Evolutionary conservation across 805 yeast genomes (phyloP), one percentile per base, ranked within the genome.

Genomic region (Isabelozyma pseudorhagii): DNA sequence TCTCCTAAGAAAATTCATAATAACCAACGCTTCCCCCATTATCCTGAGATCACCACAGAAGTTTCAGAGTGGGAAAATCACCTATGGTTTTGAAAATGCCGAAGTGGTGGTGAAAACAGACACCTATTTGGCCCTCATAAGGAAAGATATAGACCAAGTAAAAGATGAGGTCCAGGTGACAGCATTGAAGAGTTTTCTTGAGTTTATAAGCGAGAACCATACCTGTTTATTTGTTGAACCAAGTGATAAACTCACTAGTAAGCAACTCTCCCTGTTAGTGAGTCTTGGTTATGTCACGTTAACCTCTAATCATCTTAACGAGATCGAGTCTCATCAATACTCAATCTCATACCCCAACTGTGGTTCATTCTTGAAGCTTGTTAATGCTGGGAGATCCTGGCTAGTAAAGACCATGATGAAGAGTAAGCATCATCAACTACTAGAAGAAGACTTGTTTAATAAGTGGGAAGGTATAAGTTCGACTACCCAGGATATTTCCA

Each of bases 301-400:
- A 45, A 69, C 77, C 0, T 73, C 78, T 8, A 74, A 74, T 51
- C 77, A 74, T 46, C 64, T 75, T 45, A 69, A 71, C 45, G 74
- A 68, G 51, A 69, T 76, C 39, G 79, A 74, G 42, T 48, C 61
- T 5, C 60, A 68, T 50, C 64, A 69, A 52, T 75, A 77, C 50
- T 62, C 75, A 17, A 54, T 82, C 3, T 64, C 81, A 7, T 68
- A 74, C 25, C 85, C 85, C 0, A 72, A 76, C 44, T 67, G 81
- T 50, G 86, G 86, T 0, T 71, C 77, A 1, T 72, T 67, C 44
- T 60, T 81, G 40, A 73, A 74, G 48, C 62, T 80, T 34, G 58
- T 79, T 14, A 77, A 72, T 50, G 61, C 70, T 1, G 76, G 83
- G 0, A 62, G 80, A 42, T 60, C 62, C 0, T 75, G 79, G 71